Evolutionary conservation across 768 basidiomycete species (phyloP).

Genomic region (Chalciporus chontae): DNA sequence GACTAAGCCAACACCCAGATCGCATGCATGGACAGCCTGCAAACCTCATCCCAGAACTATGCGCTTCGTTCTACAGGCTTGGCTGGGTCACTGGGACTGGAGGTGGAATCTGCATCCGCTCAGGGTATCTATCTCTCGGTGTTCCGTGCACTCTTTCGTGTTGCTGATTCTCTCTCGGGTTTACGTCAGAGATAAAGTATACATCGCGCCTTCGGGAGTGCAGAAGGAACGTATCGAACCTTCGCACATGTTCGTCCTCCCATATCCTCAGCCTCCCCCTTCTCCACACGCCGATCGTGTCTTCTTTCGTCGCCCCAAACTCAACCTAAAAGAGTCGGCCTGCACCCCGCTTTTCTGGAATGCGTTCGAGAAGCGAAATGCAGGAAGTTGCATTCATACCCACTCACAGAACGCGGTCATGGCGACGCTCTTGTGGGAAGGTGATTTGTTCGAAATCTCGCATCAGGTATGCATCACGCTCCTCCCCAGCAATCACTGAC

Average conservation of each 20-base stretch:
- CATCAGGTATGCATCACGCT: slow-evolving; percentile 58
- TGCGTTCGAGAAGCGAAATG: slow-evolving; percentile 73
- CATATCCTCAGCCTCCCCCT: slow-evolving; percentile 59
- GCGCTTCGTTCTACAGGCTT: slow-evolving; percentile 77
- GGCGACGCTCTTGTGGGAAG: slow-evolving; percentile 76
- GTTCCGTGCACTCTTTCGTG: no score
- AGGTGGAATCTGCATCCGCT: slow-evolving; percentile 72
- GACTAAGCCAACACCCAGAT: not conserved
- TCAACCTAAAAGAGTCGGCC: slow-evolving; percentile 76
- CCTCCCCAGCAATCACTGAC: not conserved
- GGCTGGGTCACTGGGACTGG: slow-evolving; percentile 95
- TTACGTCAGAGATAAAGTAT: slow-evolving; percentile 64
- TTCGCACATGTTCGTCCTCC: slow-evolving; percentile 83
- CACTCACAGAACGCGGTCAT: slow-evolving; percentile 90
- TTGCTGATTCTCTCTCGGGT: not conserved
- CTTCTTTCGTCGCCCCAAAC: slow-evolving; percentile 71
- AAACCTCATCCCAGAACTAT: slow-evolving; percentile 87
- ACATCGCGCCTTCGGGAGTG: slow-evolving; percentile 85
- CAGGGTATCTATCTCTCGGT: slow-evolving; percentile 40
- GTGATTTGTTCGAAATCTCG: slow-evolving; percentile 69
- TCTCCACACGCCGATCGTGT: slow-evolving; percentile 66
- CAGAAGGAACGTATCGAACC: slow-evolving; percentile 87
- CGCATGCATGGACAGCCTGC: slow-evolving; percentile 55
- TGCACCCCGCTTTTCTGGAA: slow-evolving; percentile 94
- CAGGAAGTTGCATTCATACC: slow-evolving; percentile 87